phyloP scores from a whole-genome alignment of 257 asterid genomes.

The Ocimum tenuiflorum region DNA sequence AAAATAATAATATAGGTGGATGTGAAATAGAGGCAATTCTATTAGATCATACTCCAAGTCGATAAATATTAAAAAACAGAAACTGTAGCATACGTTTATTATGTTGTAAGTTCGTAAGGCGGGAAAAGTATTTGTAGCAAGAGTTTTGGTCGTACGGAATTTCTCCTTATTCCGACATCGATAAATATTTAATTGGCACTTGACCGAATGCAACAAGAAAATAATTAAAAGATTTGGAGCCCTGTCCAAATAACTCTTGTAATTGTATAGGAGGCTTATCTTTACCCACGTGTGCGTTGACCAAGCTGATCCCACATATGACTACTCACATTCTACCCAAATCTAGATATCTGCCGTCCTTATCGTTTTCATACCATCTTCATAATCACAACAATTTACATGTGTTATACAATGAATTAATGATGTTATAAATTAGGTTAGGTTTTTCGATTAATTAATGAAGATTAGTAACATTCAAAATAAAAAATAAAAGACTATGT shows the following conservation, averaged over 20 bases:
- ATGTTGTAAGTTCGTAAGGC: no score
- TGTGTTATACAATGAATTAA: no score
- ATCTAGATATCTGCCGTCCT: background rate
- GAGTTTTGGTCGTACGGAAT: background rate
- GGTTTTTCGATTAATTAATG: no score
- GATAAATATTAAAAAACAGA: background rate
- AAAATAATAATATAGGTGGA: background rate
- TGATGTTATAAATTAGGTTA: no score
- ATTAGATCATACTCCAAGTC: background rate
- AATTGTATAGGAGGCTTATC: background rate
- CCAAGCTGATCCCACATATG: background rate
- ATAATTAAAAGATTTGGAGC: background rate
- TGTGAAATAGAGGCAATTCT: background rate
- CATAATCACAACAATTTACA: background rate
- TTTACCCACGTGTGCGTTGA: conserved; percentile 9
- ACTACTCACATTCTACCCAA: background rate
- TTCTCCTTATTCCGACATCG: background rate
- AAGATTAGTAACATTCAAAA: no score
- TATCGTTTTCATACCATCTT: background rate
- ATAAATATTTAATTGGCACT: background rate
- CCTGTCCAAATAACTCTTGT: no score
- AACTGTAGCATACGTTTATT: background rate
- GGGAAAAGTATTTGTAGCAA: background rate
- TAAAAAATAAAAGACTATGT: no score
- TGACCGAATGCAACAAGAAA: background rate